Percentiles rank a stretch among this genome's conserved stretches.
Conservation (phyloP, 495 filamentous ascomycete species). For the Trichoderma reesei region DNA sequence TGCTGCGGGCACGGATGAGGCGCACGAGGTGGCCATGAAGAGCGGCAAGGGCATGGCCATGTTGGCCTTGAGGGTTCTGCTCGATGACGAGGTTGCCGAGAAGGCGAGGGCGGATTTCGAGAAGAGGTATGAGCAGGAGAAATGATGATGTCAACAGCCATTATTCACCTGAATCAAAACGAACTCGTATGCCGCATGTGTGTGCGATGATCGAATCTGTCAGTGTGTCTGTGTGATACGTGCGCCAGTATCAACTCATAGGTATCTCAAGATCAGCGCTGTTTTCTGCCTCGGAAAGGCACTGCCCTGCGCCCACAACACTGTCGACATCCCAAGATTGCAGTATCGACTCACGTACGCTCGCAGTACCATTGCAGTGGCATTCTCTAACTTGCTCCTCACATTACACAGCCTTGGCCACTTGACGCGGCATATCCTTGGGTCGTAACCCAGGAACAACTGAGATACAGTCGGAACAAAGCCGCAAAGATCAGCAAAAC, state of each 20-base stretch:
- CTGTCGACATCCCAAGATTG: background rate
- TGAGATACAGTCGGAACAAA: background rate
- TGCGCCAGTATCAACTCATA: too few relatives aligned
- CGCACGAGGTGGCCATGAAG: constrained; percentile 33
- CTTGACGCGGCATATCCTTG: too few relatives aligned
- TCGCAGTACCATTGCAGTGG: too few relatives aligned
- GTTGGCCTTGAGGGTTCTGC: constrained; percentile 39
- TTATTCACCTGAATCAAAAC: background rate
- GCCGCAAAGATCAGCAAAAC: background rate
- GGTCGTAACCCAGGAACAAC: background rate
- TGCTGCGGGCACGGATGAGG: constrained; percentile 41
- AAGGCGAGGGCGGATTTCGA: constrained; percentile 4
- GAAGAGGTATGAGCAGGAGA: constrained; percentile 31
- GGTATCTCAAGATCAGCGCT: too few relatives aligned
- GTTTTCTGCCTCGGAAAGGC: background rate
- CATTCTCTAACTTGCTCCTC: too few relatives aligned
- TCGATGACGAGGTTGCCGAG: constrained; percentile 37
- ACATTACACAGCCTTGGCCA: background rate
- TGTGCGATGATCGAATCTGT: background rate
- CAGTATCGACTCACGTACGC: background rate
- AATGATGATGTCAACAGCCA: constrained; percentile 20
- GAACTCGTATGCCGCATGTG: background rate
- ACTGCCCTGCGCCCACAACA: background rate
- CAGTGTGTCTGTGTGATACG: too few relatives aligned
- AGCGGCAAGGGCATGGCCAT: constrained; percentile 49